Percentiles rank a stretch among this genome's conserved stretches.
Evolutionary conservation across 2,329 filamentous ascomycete species (phyloP).

Genomic region (Sporothrix protearum): DNA sequence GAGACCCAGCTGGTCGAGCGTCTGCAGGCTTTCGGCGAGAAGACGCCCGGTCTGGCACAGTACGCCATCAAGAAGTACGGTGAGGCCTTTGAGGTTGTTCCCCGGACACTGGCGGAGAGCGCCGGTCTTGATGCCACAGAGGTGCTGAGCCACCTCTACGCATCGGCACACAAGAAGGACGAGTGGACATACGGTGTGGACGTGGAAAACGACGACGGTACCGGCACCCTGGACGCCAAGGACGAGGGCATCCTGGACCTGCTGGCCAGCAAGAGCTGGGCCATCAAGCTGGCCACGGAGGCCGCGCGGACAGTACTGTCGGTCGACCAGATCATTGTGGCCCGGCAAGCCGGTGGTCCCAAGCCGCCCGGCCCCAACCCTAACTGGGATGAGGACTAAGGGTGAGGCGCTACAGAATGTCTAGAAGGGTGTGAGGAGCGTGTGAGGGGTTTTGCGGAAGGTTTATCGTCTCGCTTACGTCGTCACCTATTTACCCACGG

Average conservation of each 20-base stretch:
- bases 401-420: not conserved
- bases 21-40: conserved; percentile 85
- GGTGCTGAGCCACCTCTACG: conserved; percentile 86
- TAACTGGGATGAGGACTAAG: conserved; percentile 27
- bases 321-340: conserved; percentile 98
- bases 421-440: not conserved
- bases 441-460: not conserved
- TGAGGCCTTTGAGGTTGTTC: conserved; percentile 96
- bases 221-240: conserved; percentile 79
- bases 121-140: conserved; percentile 97
- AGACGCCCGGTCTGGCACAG: conserved; percentile 86
- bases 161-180: conserved; percentile 84
- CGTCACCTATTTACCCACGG: not conserved
- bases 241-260: conserved; percentile 89
- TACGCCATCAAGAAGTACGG: conserved; percentile 97
- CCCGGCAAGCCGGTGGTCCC: conserved; percentile 91
- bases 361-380: conserved; percentile 95
- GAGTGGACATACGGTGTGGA: conserved; percentile 92
- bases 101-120: conserved; percentile 88
- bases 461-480: not conserved
- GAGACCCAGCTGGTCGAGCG: conserved; percentile 92
- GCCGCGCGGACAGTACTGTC: conserved; percentile 89
- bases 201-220: conserved; percentile 79
- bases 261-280: conserved; percentile 89
- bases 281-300: conserved; percentile 94